A percentile compares a stretch with the other conserved stretches of the same genome.
Evolutionary conservation across 2,329 filamentous ascomycete species (phyloP).

Genomic region (Aspergillus calidoustus): DNA sequence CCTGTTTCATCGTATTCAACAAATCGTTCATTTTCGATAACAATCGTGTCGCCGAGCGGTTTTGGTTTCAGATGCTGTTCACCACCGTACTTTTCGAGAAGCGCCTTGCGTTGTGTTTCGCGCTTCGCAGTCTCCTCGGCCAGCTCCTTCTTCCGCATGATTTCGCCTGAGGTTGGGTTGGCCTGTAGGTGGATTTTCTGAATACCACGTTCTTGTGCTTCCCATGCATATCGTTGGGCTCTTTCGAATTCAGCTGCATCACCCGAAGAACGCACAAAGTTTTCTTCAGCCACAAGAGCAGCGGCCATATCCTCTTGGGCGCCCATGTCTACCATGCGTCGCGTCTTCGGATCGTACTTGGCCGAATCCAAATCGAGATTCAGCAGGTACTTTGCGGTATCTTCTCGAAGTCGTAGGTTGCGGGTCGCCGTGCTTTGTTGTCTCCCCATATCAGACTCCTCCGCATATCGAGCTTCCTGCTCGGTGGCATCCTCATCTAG

Average conservation of each 20-base stretch:
- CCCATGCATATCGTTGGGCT: constrained; percentile 91
- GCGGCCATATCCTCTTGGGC: constrained; percentile 80
- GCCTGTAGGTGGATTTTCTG: constrained; percentile 89
- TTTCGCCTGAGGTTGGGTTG: constrained; percentile 91
- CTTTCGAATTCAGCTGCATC: constrained; percentile 92
- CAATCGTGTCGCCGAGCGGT: constrained; percentile 66
- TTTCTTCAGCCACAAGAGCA: constrained; percentile 86
- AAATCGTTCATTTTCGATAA: constrained; percentile 82
- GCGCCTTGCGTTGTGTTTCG: constrained; percentile 67
- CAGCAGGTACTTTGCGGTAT: constrained; percentile 94
- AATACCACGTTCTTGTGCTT: constrained; percentile 81
- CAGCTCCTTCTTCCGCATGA: constrained; percentile 77
- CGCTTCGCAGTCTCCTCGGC: constrained; percentile 74
- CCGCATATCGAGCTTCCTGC: constrained; percentile 73
- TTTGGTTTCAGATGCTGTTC: constrained; percentile 66
- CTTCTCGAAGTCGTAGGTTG: constrained; percentile 89
- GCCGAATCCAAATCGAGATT: constrained; percentile 96
- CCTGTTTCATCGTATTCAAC: constrained; percentile 94
- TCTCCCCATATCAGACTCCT: constrained; percentile 95
- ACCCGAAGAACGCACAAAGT: constrained; percentile 84
- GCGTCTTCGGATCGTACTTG: constrained; percentile 96
- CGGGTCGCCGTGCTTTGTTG: constrained; percentile 89
- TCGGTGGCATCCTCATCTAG: constrained; percentile 49
- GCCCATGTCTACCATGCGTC: constrained; percentile 84
- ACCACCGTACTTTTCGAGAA: constrained; percentile 82